Evolutionary conservation across 768 basidiomycete species (phyloP), one percentile per base, ranked within the genome.

Genomic region (Psilocybe cyanescens): DNA sequence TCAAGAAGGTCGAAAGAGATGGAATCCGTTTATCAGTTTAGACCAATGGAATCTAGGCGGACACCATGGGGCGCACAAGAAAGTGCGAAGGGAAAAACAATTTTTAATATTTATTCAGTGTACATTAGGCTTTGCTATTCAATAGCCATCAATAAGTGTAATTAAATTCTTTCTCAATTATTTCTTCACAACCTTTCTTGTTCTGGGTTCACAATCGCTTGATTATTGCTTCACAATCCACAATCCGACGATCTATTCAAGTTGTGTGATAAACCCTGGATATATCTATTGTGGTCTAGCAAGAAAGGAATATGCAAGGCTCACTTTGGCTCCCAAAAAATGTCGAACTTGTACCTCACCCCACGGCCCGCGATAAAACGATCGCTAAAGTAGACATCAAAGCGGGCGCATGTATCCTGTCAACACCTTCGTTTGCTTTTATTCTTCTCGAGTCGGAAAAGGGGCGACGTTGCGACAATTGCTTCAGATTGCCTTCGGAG

Each of bases 381-480:
- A 71, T 86, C 16, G 78, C 88, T 1, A 74, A 69, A 8, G 56
- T 58, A 9, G 17, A 51, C 1, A 65, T 88, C 12, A 35, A 65
- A 14, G 72, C 81, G 17, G 90, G 90, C n/a, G 74, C 81, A 1
- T 60, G 73, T 8, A 74, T 93, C 58, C 64, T 89, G 16, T 72
- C 80, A 1, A 76, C 77, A 5, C 68, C 73, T 1, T 74, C 85
- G 1, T 75, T 89, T 24, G 68, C 81, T 8, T 80, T 78, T 19
- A 73, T 80, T 19, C 76, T 92, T 5, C 74, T 89, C 3, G 78
- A 78, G 0, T 66, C 71, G 9, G 84, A 88, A 72, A 91, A 91
- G 65, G 82, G 87, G 12, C 76, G 70, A 17, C 77, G 91, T 62
- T 94, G 92, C 65, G 91, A 94, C 69, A 69, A 73, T 29, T 93